Evolutionary conservation across 2,329 filamentous ascomycete species (phyloP), one percentile per base, ranked within the genome.

Genomic region (Cladosporium colombiae): DNA sequence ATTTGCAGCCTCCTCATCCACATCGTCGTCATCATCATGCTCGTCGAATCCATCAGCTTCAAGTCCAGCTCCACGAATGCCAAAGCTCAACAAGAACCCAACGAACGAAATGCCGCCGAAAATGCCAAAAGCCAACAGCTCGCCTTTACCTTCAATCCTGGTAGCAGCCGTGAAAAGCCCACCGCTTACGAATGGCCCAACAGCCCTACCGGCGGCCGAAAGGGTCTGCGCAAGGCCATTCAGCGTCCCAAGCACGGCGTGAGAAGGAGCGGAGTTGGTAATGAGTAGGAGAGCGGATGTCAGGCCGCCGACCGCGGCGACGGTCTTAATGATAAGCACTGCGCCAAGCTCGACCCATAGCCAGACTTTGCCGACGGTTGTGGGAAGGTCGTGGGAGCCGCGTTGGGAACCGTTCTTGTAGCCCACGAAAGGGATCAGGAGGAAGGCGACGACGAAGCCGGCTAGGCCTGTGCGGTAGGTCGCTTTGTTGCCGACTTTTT

Each of bases 211-310:
- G 0, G 91, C 92, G 0, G 95, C 95, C 0, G 92, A 96, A 0
- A 99, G 86, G 0, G 93, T 97, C 78, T 99, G 95, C 0, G 95
- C 95, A 35, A 98, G 85, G 11, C 95, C 95, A 74, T 99, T 97
- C 29, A 99, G 84, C 0, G 92, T 93, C 3, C 95, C 95, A 0
- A 99, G 85, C 0, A 91, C 93, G 5, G 90, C 88, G 76, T 94
- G 87, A 8, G 93, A 92, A 0, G 93, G 91, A 0, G 93, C 92
- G 0, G 91, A 96, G 73, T 99, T 99, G 44, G 93, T 98, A 70
- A 99, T 93, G 77, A 99, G 79, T 18, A 96, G 83, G 78, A 98
- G 87, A 3, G 94, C 93, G 75, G 92, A 95, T 2, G 93, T 96
- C 67, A 99, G 77, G 0, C 94, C 94, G 8, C 92, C 93, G 0